These are phyloP conservation scores for Termitomyces sp. DNA, from an alignment of 768 basidiomycete species.

Conservation along the genomic window DNA sequence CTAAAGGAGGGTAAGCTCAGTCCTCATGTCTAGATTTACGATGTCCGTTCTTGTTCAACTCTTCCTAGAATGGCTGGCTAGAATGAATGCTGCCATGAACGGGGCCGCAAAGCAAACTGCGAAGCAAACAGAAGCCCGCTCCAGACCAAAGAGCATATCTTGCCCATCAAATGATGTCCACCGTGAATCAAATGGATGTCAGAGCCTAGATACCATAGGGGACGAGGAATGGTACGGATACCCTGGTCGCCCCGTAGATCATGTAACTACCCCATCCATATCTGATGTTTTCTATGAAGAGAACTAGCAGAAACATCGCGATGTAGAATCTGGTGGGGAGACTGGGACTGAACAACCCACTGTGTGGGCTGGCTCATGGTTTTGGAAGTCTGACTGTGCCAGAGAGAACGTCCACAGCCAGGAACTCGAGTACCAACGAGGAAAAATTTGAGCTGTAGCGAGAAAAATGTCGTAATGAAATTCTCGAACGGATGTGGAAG, in stretches of 20 bases:
- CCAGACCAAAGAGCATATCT: background rate
- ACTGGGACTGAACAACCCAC: background rate
- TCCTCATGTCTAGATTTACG: no score
- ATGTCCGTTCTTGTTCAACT: background rate
- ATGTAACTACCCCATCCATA: no score
- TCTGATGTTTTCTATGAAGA: background rate
- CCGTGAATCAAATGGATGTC: background rate
- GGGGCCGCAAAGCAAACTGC: constrained; percentile 6
- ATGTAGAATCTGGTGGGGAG: background rate
- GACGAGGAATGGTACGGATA: background rate
- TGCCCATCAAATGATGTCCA: background rate
- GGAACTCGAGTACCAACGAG: background rate
- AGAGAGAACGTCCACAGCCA: background rate
- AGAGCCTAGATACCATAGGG: background rate
- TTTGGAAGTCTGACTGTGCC: background rate
- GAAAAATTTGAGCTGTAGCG: background rate
- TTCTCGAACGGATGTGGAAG: background rate
- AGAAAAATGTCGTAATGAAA: background rate
- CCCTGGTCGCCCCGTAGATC: background rate
- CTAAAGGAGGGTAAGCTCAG: constrained; percentile 1
- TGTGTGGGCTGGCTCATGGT: background rate
- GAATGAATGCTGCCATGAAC: background rate
- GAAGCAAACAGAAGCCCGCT: constrained; percentile 4
- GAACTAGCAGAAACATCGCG: background rate
- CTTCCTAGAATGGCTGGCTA: constrained; percentile 1